Conservation (phyloP, 1,139 yeast genomes). For the Yamadazyma oceani region DNA sequence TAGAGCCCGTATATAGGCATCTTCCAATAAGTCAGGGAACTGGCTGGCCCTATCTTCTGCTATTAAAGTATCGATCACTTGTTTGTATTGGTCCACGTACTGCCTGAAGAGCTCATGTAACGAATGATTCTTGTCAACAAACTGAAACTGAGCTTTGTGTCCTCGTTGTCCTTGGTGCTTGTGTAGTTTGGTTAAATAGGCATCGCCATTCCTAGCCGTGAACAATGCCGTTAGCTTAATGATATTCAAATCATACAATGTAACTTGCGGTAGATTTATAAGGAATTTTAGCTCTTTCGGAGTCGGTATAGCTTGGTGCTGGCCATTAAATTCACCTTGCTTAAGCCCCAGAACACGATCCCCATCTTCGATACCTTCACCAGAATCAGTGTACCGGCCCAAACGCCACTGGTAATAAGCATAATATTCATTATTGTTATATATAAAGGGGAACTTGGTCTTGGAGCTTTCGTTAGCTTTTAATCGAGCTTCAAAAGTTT, state of each 20-base stretch:
- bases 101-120: conserved; percentile 51
- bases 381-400: conserved; percentile 6
- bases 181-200: conserved; percentile 37
- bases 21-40: conserved; percentile 37
- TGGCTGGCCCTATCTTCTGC: conserved; percentile 12
- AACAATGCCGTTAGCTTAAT: conserved; percentile 73
- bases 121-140: conserved; percentile 62
- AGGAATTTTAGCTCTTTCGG: conserved; percentile 42
- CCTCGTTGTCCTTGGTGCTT: conserved; percentile 38
- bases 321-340: too few species aligned
- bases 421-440: conserved; percentile 53
- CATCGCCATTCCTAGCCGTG: conserved; percentile 56
- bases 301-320: background rate
- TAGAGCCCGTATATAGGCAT: conserved; percentile 60
- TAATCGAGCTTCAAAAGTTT: conserved; percentile 61
- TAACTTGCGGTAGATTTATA: conserved; percentile 52
- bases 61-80: conserved; percentile 26
- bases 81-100: conserved; percentile 58
- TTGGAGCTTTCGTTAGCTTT: conserved; percentile 41
- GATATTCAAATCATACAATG: conserved; percentile 64
- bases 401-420: conserved; percentile 53
- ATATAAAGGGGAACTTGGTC: conserved; percentile 63
- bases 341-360: conserved; percentile 2
- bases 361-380: too few species aligned
- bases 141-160: conserved; percentile 63